phyloP scores from a whole-genome alignment of 2,329 filamentous ascomycete genomes.

The Penicillium sp. region DNA sequence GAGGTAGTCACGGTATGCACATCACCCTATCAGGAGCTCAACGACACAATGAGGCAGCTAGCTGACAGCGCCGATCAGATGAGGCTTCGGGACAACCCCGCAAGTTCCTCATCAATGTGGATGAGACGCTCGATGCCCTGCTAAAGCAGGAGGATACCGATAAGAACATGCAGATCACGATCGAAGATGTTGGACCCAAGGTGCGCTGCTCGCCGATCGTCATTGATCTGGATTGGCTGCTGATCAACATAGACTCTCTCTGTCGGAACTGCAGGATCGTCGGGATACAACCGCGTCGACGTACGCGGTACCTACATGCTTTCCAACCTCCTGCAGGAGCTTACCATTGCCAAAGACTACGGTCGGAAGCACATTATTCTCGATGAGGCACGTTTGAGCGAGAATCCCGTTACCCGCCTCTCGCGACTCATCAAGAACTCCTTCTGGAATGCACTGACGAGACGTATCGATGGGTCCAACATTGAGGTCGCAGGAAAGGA shows the following conservation, averaged over 20 bases:
- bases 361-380: constrained; percentile 88
- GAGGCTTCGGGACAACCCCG: constrained; percentile 72
- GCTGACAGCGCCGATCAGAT: constrained; percentile 60
- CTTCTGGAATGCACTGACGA: constrained; percentile 91
- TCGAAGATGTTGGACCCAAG: constrained; percentile 94
- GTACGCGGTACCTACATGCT: constrained; percentile 97
- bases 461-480: constrained; percentile 81
- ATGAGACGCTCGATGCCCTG: constrained; percentile 78
- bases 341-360: constrained; percentile 89
- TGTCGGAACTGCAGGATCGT: constrained; percentile 82
- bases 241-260: constrained; percentile 70
- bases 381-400: constrained; percentile 87
- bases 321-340: constrained; percentile 92
- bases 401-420: constrained; percentile 90
- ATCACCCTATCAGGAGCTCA: background rate
- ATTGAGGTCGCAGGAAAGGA: constrained; percentile 85
- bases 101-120: constrained; percentile 85
- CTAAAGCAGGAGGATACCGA: constrained; percentile 90
- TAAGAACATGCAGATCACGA: constrained; percentile 94
- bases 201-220: constrained; percentile 49
- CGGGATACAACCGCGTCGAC: constrained; percentile 85
- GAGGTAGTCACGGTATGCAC: constrained; percentile 54
- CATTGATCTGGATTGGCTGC: constrained; percentile 13
- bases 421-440: constrained; percentile 84
- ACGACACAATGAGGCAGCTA: background rate